phyloP scores from a whole-genome alignment of 1,284 basidiomycete genomes.

The Sporisorium exsertum region DNA sequence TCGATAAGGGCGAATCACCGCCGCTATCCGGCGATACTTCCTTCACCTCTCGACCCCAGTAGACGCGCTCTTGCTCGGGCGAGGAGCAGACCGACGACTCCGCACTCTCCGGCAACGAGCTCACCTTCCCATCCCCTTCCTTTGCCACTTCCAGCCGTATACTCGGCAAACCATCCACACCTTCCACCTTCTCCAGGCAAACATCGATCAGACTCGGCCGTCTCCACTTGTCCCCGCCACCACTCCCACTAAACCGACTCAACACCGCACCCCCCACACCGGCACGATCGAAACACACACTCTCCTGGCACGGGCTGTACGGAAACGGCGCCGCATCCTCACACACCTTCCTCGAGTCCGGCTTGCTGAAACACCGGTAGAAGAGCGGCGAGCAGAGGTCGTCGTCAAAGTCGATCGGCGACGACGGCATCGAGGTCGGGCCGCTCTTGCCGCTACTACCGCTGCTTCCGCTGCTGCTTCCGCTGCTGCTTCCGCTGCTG shows the following conservation, averaged over 20 bases:
- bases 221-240: background rate
- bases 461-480: background rate
- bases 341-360: background rate
- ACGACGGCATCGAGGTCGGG: slow-evolving; percentile 1
- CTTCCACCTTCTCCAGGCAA: background rate
- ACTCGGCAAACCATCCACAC: background rate
- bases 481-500: background rate
- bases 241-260: background rate
- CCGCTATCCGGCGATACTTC: background rate
- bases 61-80: background rate
- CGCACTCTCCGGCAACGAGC: background rate
- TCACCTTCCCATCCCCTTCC: background rate
- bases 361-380: slow-evolving; percentile 8
- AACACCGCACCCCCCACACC: background rate
- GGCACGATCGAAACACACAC: background rate
- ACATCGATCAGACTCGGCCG: background rate
- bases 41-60: background rate
- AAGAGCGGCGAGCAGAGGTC: slow-evolving; percentile 23
- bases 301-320: slow-evolving; percentile 33
- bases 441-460: background rate
- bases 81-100: background rate
- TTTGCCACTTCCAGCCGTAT: slow-evolving; percentile 5
- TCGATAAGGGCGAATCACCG: background rate
- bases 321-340: slow-evolving; percentile 41
- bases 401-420: background rate